These are phyloP conservation scores for Fusarium pseudonygamai DNA, from an alignment of 2,329 filamentous ascomycete species.

Conservation along the genomic window DNA sequence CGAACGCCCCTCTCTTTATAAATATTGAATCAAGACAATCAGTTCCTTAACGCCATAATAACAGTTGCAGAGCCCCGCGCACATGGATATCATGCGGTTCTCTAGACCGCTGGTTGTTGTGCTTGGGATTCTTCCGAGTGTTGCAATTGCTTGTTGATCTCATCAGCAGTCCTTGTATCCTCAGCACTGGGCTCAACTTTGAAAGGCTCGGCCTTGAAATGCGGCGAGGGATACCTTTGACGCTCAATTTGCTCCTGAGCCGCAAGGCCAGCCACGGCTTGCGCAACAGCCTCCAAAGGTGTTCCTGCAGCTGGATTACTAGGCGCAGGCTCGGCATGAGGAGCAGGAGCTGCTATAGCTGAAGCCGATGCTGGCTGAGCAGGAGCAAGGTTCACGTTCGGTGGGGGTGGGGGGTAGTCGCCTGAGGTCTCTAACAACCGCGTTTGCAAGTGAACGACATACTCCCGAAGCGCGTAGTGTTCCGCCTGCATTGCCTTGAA, in stretches of 20 bases:
- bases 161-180: constrained; percentile 60
- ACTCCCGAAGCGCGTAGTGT: constrained; percentile 90
- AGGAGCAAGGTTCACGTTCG: constrained; percentile 74
- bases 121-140: constrained; percentile 49
- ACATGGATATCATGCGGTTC: constrained; percentile 28
- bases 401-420: constrained; percentile 84
- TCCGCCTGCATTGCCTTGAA: constrained; percentile 86
- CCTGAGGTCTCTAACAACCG: constrained; percentile 84
- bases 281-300: constrained; percentile 60
- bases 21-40: constrained; percentile 18
- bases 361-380: constrained; percentile 38
- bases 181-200: constrained; percentile 54
- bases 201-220: constrained; percentile 52
- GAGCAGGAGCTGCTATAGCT: constrained; percentile 26
- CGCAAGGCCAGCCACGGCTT: constrained; percentile 57
- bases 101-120: constrained; percentile 33
- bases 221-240: constrained; percentile 46
- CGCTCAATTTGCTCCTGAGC: constrained; percentile 55
- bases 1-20: constrained; percentile 41
- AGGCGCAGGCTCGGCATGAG: constrained; percentile 37
- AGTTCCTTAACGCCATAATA: constrained; percentile 38
- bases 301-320: constrained; percentile 47
- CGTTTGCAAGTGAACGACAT: constrained; percentile 89
- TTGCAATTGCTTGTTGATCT: constrained; percentile 64
- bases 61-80: constrained; percentile 8